Conservation (phyloP, 2,329 filamentous ascomycete genomes). For the Talaromyces amestolkiae region DNA sequence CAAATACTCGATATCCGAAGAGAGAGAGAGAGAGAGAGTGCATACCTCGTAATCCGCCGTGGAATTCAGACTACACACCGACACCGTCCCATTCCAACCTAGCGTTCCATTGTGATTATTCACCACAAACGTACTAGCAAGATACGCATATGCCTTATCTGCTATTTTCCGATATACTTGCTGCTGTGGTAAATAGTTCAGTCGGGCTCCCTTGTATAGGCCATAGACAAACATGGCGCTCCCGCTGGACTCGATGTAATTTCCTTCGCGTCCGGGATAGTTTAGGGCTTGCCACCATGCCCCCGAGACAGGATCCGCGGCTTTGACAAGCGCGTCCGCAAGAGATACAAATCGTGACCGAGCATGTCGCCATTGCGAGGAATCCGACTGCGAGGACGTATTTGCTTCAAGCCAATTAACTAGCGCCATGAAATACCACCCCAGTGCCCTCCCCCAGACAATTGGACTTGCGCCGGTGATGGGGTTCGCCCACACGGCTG, state of each 20-base stretch:
- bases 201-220: conserved; percentile 47
- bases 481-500: conserved; percentile 53
- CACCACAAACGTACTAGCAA: conserved; percentile 49
- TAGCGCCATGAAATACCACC: conserved; percentile 55
- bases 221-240: conserved; percentile 59
- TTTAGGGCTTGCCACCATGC: conserved; percentile 62
- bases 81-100: conserved; percentile 53
- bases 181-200: conserved; percentile 35
- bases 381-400: conserved; percentile 33
- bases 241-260: conserved; percentile 61
- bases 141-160: conserved; percentile 44
- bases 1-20: neutral
- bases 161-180: conserved; percentile 39
- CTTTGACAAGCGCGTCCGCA: conserved; percentile 42
- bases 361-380: conserved; percentile 35
- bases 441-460: conserved; percentile 55
- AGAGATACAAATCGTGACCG: conserved; percentile 43
- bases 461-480: conserved; percentile 51
- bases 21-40: neutral
- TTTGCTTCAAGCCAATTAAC: conserved; percentile 52
- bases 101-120: conserved; percentile 50
- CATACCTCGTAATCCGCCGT: conserved; percentile 51
- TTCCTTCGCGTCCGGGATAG: conserved; percentile 50
- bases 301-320: conserved; percentile 44
- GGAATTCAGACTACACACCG: conserved; percentile 52